phyloP scores from a whole-genome alignment of 2,329 filamentous ascomycete species.

The Aspergillus terreus region DNA sequence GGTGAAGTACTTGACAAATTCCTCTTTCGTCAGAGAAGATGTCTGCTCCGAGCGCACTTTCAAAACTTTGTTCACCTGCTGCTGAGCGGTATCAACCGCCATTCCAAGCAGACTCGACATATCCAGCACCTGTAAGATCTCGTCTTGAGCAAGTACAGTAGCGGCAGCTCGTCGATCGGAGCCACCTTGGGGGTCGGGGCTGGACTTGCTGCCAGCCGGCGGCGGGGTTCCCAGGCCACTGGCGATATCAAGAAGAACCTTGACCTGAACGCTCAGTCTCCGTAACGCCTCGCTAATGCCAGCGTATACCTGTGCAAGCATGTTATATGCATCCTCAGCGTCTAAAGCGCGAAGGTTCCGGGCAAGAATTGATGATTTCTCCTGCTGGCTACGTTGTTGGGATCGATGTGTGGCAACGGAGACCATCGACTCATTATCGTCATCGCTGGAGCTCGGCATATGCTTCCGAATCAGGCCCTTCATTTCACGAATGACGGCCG shows the following conservation, averaged over 20 bases:
- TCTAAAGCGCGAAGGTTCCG: conserved; percentile 83
- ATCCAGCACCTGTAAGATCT: conserved; percentile 61
- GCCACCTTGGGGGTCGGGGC: conserved; percentile 38
- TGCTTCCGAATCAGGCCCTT: conserved; percentile 78
- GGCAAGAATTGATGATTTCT: conserved; percentile 84
- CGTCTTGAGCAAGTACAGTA: conserved; percentile 47
- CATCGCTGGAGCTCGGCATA: conserved; percentile 87
- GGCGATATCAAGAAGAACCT: conserved; percentile 90
- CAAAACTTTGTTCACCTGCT: conserved; percentile 60
- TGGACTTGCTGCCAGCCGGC: conserved; percentile 42
- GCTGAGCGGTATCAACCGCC: conserved; percentile 64
- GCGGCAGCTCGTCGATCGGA: conserved; percentile 22
- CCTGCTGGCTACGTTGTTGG: conserved; percentile 69
- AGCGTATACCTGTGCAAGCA: conserved; percentile 79
- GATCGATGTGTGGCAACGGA: conserved; percentile 75
- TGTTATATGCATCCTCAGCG: conserved; percentile 75
- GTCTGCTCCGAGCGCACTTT: conserved; percentile 62
- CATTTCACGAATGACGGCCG: conserved; percentile 79
- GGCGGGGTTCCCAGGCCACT: conserved; percentile 53
- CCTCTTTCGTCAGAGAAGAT: conserved; percentile 50
- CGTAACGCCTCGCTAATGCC: conserved; percentile 82
- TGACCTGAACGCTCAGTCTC: conserved; percentile 83
- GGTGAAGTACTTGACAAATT: conserved; percentile 61
- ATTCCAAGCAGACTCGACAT: conserved; percentile 64
- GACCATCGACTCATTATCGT: conserved; percentile 87